Percentiles rank a stretch among this genome's conserved stretches.
These are phyloP conservation scores for Luffa acutangula DNA, from an alignment of 306 rosid genomes.

Conservation along the genomic window DNA sequence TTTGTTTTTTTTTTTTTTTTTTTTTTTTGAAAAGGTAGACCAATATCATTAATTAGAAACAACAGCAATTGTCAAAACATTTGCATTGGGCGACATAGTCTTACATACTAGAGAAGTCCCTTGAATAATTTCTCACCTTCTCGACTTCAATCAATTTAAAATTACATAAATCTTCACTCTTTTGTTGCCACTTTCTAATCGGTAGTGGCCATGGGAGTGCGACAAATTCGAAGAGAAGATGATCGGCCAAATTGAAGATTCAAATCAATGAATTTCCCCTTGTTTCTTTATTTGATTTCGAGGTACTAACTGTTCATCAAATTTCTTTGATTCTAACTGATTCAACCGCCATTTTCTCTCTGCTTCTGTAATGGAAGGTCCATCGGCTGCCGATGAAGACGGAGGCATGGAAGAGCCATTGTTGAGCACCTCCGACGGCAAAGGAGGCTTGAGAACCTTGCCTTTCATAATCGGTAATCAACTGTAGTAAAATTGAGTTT, in stretches of 20 bases:
- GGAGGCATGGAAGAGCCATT: neutral
- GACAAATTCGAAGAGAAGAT: neutral
- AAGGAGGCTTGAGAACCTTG: neutral
- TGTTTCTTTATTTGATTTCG: neutral
- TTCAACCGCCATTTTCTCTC: neutral
- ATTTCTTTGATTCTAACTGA: neutral
- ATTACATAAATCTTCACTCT: no score
- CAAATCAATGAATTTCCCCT: neutral
- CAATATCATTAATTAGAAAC: no score
- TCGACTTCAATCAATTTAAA: no score
- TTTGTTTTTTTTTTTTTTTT: no score
- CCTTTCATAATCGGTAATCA: conserved; percentile 6
- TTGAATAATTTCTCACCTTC: no score
- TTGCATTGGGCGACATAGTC: no score
- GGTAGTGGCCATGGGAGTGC: neutral
- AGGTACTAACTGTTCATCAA: neutral
- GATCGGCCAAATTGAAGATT: neutral
- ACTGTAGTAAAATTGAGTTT: neutral
- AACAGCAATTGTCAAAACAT: no score
- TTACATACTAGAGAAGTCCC: no score
- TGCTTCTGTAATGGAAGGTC: neutral
- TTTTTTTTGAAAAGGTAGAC: no score
- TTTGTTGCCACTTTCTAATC: no score
- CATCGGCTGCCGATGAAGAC: neutral
- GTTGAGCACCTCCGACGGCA: neutral